Evolutionary conservation across 805 yeast genomes (phyloP).

Genomic region (Saccharomycopsis amapae): DNA sequence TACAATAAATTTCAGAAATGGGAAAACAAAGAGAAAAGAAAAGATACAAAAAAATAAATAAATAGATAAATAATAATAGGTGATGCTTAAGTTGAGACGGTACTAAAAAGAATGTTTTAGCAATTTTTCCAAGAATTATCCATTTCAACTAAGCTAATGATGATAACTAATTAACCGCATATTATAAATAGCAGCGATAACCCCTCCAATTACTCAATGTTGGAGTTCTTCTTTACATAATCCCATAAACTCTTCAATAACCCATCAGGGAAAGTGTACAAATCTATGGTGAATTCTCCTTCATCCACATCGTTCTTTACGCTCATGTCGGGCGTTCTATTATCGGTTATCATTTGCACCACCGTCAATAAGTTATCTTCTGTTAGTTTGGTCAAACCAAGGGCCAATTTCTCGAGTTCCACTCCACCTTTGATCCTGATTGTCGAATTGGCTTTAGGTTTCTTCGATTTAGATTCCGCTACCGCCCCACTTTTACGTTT

Average conservation of each 20-base stretch:
- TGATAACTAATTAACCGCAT: too few species aligned
- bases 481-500: slow-evolving; percentile 30
- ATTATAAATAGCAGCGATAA: too few species aligned
- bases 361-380: slow-evolving; percentile 93
- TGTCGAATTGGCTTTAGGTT: slow-evolving; percentile 6
- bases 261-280: slow-evolving; percentile 86
- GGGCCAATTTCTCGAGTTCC: slow-evolving; percentile 86
- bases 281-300: slow-evolving; percentile 96
- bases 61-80: too few species aligned
- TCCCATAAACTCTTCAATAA: slow-evolving; percentile 91
- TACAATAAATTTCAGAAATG: too few species aligned
- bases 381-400: slow-evolving; percentile 74
- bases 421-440: slow-evolving; percentile 60
- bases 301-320: slow-evolving; percentile 92
- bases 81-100: too few species aligned
- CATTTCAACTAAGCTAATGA: too few species aligned
- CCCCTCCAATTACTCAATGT: slow-evolving; percentile 22
- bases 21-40: too few species aligned
- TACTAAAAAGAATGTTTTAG: too few species aligned
- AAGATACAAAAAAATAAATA: too few species aligned
- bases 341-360: slow-evolving; percentile 96
- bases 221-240: slow-evolving; percentile 67
- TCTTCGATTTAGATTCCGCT: slow-evolving; percentile 15
- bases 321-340: slow-evolving; percentile 90
- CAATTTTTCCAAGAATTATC: too few species aligned